These are phyloP conservation scores for Fusarium robinianum DNA, from an alignment of 2,329 filamentous ascomycete species.

Conservation along the genomic window DNA sequence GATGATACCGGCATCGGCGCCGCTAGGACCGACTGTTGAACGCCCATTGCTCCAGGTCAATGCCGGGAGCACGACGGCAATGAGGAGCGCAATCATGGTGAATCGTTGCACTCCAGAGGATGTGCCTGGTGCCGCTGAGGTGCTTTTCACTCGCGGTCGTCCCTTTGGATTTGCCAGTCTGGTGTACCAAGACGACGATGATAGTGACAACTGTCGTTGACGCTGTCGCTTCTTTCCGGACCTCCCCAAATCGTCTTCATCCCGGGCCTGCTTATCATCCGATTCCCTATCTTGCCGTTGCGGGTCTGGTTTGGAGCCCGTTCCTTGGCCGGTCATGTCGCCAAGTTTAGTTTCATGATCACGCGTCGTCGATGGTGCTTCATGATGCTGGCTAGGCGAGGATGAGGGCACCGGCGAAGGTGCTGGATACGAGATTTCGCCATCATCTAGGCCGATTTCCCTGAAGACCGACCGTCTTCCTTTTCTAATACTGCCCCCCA, in stretches of 20 bases:
- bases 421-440: slow-evolving; percentile 33
- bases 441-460: slow-evolving; percentile 53
- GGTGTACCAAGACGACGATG: slow-evolving; percentile 48
- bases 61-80: slow-evolving; percentile 55
- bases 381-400: slow-evolving; percentile 18
- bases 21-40: slow-evolving; percentile 46
- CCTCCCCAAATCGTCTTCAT: slow-evolving; percentile 2
- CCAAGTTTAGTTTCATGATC: slow-evolving; percentile 40
- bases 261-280: slow-evolving; percentile 6
- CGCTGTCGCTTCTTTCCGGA: slow-evolving; percentile 11
- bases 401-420: slow-evolving; percentile 17
- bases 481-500: slow-evolving; percentile 53
- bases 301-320: slow-evolving; percentile 8
- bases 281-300: slow-evolving; percentile 10
- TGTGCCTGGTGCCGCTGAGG: slow-evolving; percentile 48
- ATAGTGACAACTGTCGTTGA: slow-evolving; percentile 20
- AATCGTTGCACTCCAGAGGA: slow-evolving; percentile 50
- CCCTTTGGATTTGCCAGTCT: slow-evolving; percentile 46
- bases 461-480: slow-evolving; percentile 57
- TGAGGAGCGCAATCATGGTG: slow-evolving; percentile 54
- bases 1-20: slow-evolving; percentile 55
- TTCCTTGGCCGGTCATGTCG: slow-evolving; percentile 34
- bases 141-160: slow-evolving; percentile 49
- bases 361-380: slow-evolving; percentile 24
- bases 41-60: slow-evolving; percentile 48